phyloP scores from a whole-genome alignment of 495 filamentous ascomycete genomes.

The Haplographium delicatum region DNA sequence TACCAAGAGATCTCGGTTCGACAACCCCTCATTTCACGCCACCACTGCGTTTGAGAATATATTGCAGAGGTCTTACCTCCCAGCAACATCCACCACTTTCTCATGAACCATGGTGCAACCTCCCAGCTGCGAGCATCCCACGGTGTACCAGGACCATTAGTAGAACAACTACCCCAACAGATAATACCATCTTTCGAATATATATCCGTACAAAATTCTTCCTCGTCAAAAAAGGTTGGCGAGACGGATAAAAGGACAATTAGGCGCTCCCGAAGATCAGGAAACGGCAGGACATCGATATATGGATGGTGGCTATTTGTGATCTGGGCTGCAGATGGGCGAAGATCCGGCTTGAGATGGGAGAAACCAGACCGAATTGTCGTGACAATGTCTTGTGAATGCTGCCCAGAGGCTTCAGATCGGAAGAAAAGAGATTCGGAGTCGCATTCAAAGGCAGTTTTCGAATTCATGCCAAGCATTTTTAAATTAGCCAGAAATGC shows the following conservation, averaged over 20 bases:
- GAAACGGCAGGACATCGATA: conserved; percentile 12
- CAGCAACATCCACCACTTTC: conserved; percentile 30
- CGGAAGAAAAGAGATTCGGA: too few species aligned
- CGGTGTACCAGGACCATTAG: conserved; percentile 4
- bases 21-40: conserved; percentile 6
- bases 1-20: too few species aligned
- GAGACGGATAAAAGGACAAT: conserved; percentile 1
- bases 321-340: conserved; percentile 2
- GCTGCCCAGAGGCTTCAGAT: too few species aligned
- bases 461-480: too few species aligned
- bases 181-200: conserved; percentile 22
- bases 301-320: conserved; percentile 4
- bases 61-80: conserved; percentile 6
- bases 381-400: too few species aligned
- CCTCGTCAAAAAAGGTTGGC: conserved; percentile 17
- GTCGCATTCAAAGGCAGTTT: too few species aligned
- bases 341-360: conserved; percentile 2
- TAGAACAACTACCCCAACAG: conserved; percentile 19
- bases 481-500: too few species aligned
- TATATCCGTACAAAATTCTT: conserved; percentile 23
- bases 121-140: conserved; percentile 37
- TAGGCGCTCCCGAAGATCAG: conserved; percentile 3
- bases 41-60: conserved; percentile 5
- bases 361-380: too few species aligned
- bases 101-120: conserved; percentile 32